Evolutionary conservation across 768 basidiomycete genomes (phyloP), one percentile per base, ranked within the genome.

Genomic region (Ephemerocybe angulata): DNA sequence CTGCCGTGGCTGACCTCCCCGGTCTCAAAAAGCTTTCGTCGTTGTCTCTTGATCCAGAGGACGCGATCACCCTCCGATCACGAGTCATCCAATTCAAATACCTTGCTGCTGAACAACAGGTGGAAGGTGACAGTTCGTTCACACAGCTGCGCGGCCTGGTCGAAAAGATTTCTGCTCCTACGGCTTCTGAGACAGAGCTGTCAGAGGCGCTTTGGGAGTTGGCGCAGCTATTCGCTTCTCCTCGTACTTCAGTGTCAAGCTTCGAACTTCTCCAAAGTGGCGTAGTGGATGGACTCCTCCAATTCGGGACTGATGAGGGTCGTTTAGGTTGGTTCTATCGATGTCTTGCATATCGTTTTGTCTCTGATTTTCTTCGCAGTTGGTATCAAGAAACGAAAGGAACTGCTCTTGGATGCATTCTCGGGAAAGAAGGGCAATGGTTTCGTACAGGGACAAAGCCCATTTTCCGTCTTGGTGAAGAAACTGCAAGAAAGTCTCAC

Each of bases 261-360:
- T 99, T 98, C 60, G 97, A 99, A 72, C 71, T 98, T 44, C 73
- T 98, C 54, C 90, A 98, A 66, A 96, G 93, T 64, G 97, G 96
- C 2, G 81, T 97, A 4, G 88, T 98, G 2, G 93, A 95, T 61
- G 87, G 86, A 12, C 67, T 98, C 52, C 76, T 98, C 51, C 83
- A 82, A 52, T 93, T 93, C 69, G 84, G 92, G 4, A 89, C 87
- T 3, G 85, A 88, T 56, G 74, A 82, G 50, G 75, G 76, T 42
- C 82, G 86, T 42, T 71, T 71, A 52, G 78, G 88, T 88, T 61
- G 57, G 81, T 56, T 52, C 15, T 30, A 25, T 53, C n/a, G 38
- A 13, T n/a, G 21, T 48, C 53, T 55, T 33, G 38, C 38, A 31
- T 35, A 4, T 30, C 21, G 10, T n/a, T 13, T 24, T 30, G 27